A percentile compares a stretch with the other conserved stretches of the same genome.
Evolutionary conservation across 1,284 basidiomycete genomes (phyloP).

Genomic region (Coriolopsis trogii): DNA sequence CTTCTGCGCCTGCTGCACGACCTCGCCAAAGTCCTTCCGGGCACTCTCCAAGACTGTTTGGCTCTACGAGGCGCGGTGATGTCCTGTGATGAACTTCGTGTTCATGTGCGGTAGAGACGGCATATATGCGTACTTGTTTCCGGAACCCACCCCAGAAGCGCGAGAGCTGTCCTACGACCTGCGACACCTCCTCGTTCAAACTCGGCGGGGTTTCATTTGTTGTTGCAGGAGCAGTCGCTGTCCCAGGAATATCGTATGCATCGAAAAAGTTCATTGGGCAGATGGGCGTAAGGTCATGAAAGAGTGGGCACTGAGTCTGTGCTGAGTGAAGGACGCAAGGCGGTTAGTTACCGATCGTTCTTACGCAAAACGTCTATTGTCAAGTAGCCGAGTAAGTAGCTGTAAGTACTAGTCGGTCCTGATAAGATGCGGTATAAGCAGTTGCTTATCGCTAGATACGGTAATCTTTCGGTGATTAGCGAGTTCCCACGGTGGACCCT

Average conservation of each 20-base stretch:
- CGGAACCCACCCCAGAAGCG: slow-evolving; percentile 88
- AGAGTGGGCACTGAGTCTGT: background rate
- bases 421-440: background rate
- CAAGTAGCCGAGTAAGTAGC: background rate
- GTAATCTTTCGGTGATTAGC: background rate
- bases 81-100: background rate
- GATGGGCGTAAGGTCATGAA: slow-evolving; percentile 10
- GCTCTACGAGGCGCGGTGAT: slow-evolving; percentile 50
- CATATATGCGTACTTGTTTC: slow-evolving; percentile 67
- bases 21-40: slow-evolving; percentile 77
- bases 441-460: background rate
- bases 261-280: slow-evolving; percentile 73
- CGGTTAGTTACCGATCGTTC: background rate
- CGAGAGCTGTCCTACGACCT: slow-evolving; percentile 84
- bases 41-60: slow-evolving; percentile 73
- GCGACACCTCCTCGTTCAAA: slow-evolving; percentile 84
- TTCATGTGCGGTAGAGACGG: slow-evolving; percentile 3
- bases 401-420: background rate
- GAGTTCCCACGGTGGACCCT: slow-evolving; percentile 10
- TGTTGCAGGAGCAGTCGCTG: slow-evolving; percentile 46
- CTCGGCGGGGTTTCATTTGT: slow-evolving; percentile 52
- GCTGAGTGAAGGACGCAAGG: background rate
- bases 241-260: slow-evolving; percentile 57
- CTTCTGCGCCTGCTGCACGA: slow-evolving; percentile 82
- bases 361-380: no score